phyloP scores from a whole-genome alignment of 148 eudicot genomes.

The Suaeda aralocaspica region DNA sequence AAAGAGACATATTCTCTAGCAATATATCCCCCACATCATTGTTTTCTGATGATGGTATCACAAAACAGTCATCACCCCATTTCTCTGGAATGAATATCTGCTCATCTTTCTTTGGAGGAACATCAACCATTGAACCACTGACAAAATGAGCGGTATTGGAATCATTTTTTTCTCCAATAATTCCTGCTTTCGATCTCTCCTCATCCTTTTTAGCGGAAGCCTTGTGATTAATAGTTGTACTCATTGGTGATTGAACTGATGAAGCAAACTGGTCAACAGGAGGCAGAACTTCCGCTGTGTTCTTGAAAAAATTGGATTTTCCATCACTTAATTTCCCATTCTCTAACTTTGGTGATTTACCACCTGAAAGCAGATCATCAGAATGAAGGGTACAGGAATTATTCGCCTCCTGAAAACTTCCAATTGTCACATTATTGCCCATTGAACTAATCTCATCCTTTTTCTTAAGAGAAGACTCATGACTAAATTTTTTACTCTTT shows the following conservation, averaged over 20 bases:
- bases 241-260: neutral
- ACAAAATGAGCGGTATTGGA: neutral
- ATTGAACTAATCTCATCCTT: neutral
- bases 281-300: conserved; percentile 4
- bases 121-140: conserved; percentile 6
- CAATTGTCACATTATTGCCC: conserved; percentile 5
- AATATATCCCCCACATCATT: neutral
- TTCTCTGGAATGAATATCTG: conserved; percentile 15
- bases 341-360: neutral
- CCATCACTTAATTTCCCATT: neutral
- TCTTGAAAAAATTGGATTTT: neutral
- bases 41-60: conserved; percentile 21
- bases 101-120: conserved; percentile 14
- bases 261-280: neutral
- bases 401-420: conserved; percentile 1
- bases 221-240: too few species aligned
- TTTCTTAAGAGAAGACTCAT: neutral
- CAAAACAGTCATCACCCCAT: conserved; percentile 37
- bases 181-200: neutral
- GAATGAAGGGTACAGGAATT: neutral
- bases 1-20: conserved; percentile 1
- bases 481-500: neutral
- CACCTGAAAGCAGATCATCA: conserved; percentile 3
- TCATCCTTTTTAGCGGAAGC: conserved; percentile 7
- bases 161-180: neutral